Base-by-base conservation (phyloP, 2,329 filamentous ascomycete genomes). In the Penicillium sp. region DNA sequence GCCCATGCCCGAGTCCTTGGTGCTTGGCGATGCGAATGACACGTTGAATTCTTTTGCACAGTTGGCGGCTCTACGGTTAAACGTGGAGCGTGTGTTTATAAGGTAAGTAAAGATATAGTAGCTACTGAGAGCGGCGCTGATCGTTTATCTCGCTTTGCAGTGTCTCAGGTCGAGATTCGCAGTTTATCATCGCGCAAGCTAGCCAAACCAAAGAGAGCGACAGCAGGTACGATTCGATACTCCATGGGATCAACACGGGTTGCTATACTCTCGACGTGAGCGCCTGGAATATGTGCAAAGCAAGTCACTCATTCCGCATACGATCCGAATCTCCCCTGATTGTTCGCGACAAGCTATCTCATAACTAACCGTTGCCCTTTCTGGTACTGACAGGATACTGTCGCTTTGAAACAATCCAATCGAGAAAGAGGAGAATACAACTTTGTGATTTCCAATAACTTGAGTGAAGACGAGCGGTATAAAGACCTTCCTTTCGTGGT, bases 391-490 rank as follows among this genome's bases (percentile, higher is more conserved):
- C 19, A 50, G 47, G 47, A 50, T 24, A 50, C 47, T 16, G 6
- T 50, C 22, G 18, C 47, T 1, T 16, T 50, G n/a, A 33, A 36
- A 9, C 47, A 35, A 36, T 50, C 47, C 10, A 50, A 50, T 35
- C 47, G 47, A 3, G 47, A 37, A 22, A 35, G 11, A 22, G 47
- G 47, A 50, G 31, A 50, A 37, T 50, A 57, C 53, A 35, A 43
- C 2, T 64, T 62, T 31, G 27, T 62, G 6, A 53, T 78, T 11
- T 61, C 78, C 53, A 66, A 66, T 24, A 76, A 80, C 58, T 61
- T 78, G 10, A 60, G 64, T 13, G 58, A 69, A 27, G 68, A 80
- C 59, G 66, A 73, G 6, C 63, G 56, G n/a, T 78, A 75, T 58
- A 72, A 69, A 41, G 49, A 72, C 37, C 68, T 72, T 40, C 64